A percentile compares a stretch with the other conserved stretches of the same genome.
These are phyloP conservation scores for Echium plantagineum DNA, from an alignment of 257 asterid species.

Conservation along the genomic window DNA sequence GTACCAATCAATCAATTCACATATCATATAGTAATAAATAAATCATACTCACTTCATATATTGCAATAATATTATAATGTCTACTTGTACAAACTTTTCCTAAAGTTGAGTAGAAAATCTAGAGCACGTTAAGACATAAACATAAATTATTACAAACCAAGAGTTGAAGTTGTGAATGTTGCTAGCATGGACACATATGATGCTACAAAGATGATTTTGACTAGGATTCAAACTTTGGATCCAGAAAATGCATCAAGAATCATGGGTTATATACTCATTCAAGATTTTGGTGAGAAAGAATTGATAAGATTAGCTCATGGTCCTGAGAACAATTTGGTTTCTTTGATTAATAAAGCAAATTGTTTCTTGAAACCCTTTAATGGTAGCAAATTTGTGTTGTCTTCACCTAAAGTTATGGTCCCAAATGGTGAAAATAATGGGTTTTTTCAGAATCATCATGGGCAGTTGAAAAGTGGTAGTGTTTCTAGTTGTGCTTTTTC, in stretches of 20 bases:
- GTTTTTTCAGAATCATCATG: conserved; percentile 13
- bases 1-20: no score
- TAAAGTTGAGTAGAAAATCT: no score
- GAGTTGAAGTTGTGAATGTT: no score
- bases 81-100: no score
- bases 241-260: conserved; percentile 40
- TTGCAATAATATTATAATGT: no score
- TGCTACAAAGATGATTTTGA: conserved; percentile 59
- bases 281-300: conserved; percentile 74
- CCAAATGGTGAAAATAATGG: conserved; percentile 33
- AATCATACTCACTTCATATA: no score
- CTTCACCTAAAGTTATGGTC: conserved; percentile 4
- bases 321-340: conserved; percentile 40
- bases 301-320: conserved; percentile 72
- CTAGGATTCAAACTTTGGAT: conserved; percentile 66
- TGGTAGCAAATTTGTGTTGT: no score
- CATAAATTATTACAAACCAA: no score
- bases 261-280: conserved; percentile 38
- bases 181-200: conserved; percentile 57
- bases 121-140: no score
- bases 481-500: no score
- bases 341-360: conserved; percentile 50
- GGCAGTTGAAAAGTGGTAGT: conserved; percentile 10
- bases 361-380: conserved; percentile 20
- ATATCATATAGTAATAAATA: no score